A percentile compares a stretch with the other conserved stretches of the same genome.
Evolutionary conservation across 1,284 basidiomycete species (phyloP).

Genomic region (Tylopilus sp.): DNA sequence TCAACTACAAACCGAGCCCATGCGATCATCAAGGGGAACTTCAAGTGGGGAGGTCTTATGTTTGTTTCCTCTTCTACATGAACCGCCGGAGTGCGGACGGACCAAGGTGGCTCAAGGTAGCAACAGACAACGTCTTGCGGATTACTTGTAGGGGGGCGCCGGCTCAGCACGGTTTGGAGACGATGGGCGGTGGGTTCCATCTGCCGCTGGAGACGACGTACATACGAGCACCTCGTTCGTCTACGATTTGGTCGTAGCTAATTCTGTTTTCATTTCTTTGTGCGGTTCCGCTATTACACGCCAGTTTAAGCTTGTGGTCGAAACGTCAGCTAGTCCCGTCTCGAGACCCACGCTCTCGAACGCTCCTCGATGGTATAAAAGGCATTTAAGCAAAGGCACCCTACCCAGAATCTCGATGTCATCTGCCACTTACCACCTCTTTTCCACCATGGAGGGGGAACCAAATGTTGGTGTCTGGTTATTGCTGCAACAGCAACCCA

Average conservation of each 20-base stretch:
- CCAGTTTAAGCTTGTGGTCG: too few relatives aligned
- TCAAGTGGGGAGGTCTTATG: constrained; percentile 16
- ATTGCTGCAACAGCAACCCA: background rate
- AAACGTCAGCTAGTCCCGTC: too few relatives aligned
- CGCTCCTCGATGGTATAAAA: background rate
- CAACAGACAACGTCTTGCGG: constrained; percentile 23
- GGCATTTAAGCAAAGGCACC: background rate
- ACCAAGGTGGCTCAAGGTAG: constrained; percentile 26
- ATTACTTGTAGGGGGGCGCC: constrained; percentile 10
- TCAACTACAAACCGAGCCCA: constrained; percentile 18
- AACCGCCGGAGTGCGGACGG: constrained; percentile 1
- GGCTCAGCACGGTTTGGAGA: background rate
- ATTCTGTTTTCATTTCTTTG: too few relatives aligned
- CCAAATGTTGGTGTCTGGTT: background rate
- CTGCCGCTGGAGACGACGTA: constrained; percentile 7
- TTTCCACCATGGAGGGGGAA: background rate
- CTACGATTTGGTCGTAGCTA: background rate
- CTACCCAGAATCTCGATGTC: background rate
- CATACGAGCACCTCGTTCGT: constrained; percentile 15
- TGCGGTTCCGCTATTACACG: too few relatives aligned
- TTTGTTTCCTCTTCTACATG: constrained; percentile 25
- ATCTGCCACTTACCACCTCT: background rate
- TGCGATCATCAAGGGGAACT: constrained; percentile 6
- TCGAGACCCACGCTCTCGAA: too few relatives aligned
- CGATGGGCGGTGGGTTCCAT: constrained; percentile 2